Base-by-base conservation (phyloP, 305 asterid genomes). In the Fraxinus floribunda region DNA sequence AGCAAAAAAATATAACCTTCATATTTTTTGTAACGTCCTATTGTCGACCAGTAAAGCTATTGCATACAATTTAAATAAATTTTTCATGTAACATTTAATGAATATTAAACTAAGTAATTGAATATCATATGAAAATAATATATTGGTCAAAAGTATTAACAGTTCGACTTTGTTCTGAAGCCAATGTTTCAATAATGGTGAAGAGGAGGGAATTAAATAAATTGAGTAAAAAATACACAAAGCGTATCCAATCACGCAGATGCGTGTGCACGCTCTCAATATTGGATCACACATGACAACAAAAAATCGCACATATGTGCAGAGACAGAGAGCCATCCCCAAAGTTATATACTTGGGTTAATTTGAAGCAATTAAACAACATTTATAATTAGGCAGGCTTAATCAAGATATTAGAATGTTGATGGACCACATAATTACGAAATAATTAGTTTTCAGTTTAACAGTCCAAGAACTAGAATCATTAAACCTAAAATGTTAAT, bases 401-500 rank as follows among this genome's bases (percentile, higher is more conserved):
- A 18, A 36, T 73, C n/a, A 78, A 52, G 22, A 32, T 44, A 52
- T 38, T 4, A n/a, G 24, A 38, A 26, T 9, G 20, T 46, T 46
- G 16, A 44, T 16, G 41, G 49, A 11, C 15, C 32, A n/a, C 39
- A 57, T 8, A 62, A 35, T 60, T 60, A 46, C 10, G 39, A 22
- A 74, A 46, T 24, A 35, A 75, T 22, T 22, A 77, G 15, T 74
- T 36, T 74, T 62, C 24, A 15, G 20, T n/a, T 9, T 39, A 79
- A 71, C 73, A 20, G 29, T 39, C 18, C 2, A 73, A 30, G 34
- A 77, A 75, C 20, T 81, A 46, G 18, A 77, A 35, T 30, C 3
- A 34, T 78, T 38, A 5, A 55, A 76, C 62, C 62, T 32, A 46
- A 74, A 82, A 85, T 4, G 24, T 41, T 18, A 84, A 32, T 79